phyloP scores from a whole-genome alignment of 257 asterid genomes.

The Anisodus acutangulus region DNA sequence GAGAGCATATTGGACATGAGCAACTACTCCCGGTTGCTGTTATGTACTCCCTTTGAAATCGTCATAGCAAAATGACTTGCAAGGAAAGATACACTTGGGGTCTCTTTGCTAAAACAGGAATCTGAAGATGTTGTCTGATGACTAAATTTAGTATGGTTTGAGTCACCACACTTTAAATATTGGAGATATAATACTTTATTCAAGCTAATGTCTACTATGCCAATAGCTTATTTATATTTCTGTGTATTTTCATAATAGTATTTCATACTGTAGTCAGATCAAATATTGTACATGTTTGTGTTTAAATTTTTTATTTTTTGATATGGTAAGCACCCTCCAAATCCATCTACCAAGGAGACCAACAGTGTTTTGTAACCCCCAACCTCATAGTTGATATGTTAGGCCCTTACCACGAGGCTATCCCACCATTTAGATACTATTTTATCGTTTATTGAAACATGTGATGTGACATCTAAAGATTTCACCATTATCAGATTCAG shows the following conservation, averaged over 20 bases:
- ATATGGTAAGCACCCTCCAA: constrained; percentile 3
- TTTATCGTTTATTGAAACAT: constrained; percentile 1
- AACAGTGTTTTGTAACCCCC: neutral
- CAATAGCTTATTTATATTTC: neutral
- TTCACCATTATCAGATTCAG: constrained; percentile 16
- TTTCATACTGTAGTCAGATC: neutral
- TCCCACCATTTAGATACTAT: neutral
- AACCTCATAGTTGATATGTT: neutral
- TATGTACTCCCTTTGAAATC: neutral
- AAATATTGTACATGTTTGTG: neutral
- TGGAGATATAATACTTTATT: constrained; percentile 20
- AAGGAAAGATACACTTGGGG: neutral
- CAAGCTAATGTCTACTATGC: neutral
- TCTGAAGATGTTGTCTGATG: neutral
- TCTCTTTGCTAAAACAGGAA: neutral
- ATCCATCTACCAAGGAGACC: constrained; percentile 1
- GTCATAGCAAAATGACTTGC: neutral
- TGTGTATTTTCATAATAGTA: neutral
- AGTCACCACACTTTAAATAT: neutral
- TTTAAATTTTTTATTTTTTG: neutral
- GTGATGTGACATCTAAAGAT: neutral
- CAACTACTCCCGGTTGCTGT: neutral
- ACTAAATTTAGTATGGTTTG: neutral
- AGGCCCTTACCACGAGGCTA: neutral
- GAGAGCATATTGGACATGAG: neutral